These are phyloP conservation scores for Bacidia gigantensis DNA, from an alignment of 495 filamentous ascomycete species.

Conservation along the genomic window DNA sequence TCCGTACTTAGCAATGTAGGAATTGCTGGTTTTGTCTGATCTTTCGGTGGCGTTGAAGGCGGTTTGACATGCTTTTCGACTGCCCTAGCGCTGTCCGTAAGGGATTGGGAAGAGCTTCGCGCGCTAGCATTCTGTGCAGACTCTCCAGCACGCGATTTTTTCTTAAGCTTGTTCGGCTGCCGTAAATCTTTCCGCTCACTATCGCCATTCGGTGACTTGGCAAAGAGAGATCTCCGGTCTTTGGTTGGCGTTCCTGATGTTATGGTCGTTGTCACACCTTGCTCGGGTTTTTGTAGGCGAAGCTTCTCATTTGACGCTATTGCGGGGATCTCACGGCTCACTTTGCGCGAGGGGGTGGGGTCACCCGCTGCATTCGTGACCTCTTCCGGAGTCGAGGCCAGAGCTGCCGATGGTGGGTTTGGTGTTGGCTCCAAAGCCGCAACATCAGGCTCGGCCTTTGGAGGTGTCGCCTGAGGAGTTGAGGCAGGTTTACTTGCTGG, in stretches of 20 bases:
- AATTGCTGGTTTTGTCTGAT: constrained; percentile 16
- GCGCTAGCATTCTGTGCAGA: constrained; percentile 61
- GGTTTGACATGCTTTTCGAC: constrained; percentile 9
- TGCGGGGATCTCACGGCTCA: constrained; percentile 13
- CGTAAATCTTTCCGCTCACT: constrained; percentile 45
- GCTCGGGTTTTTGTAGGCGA: constrained; percentile 29
- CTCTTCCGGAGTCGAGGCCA: not conserved
- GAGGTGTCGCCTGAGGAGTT: constrained; percentile 7
- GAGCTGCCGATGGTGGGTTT: constrained; percentile 6
- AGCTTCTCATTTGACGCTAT: constrained; percentile 19
- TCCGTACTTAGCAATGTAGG: constrained; percentile 11
- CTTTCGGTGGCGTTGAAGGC: constrained; percentile 18
- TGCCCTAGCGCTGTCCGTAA: constrained; percentile 31
- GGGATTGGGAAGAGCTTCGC: constrained; percentile 68
- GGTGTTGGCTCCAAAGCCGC: not conserved
- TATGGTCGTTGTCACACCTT: constrained; percentile 23
- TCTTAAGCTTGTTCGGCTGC: constrained; percentile 73
- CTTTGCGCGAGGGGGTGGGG: not conserved
- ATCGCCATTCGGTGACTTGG: constrained; percentile 45
- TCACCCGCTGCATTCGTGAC: not conserved
- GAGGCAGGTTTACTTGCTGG: constrained; percentile 1
- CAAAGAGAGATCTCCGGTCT: constrained; percentile 59
- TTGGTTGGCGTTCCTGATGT: constrained; percentile 47
- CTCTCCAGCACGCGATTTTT: constrained; percentile 54
- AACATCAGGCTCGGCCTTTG: not conserved